These are phyloP conservation scores for Ascochyta rabiei DNA, from an alignment of 2,329 filamentous ascomycete genomes.

Conservation along the genomic window DNA sequence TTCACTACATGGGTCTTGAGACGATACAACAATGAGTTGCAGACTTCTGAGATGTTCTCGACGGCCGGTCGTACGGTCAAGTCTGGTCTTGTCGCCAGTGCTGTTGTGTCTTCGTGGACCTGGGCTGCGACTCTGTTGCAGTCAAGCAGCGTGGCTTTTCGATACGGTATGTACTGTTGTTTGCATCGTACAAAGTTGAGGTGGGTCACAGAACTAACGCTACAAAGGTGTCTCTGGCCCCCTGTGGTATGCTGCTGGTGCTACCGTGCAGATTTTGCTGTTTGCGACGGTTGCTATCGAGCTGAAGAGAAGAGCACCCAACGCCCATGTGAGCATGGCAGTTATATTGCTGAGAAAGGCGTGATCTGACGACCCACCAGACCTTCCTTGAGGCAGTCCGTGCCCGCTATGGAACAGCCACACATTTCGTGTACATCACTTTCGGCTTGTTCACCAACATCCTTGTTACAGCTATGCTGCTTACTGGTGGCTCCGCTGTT, in stretches of 20 bases:
- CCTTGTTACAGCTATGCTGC: slow-evolving; percentile 86
- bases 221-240: slow-evolving; percentile 36
- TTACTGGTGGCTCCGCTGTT: slow-evolving; percentile 82
- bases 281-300: slow-evolving; percentile 42
- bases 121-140: slow-evolving; percentile 41
- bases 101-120: slow-evolving; percentile 39
- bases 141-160: slow-evolving; percentile 40
- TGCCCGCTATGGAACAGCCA: slow-evolving; percentile 75
- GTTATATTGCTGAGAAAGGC: fast-evolving
- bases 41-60: slow-evolving; percentile 41
- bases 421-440: slow-evolving; percentile 79
- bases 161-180: slow-evolving; percentile 31
- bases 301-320: slow-evolving; percentile 41
- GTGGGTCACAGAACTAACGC: neutral
- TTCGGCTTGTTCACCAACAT: slow-evolving; percentile 84
- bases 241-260: slow-evolving; percentile 43
- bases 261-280: slow-evolving; percentile 41
- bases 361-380: slow-evolving; percentile 56
- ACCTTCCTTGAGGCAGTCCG: slow-evolving; percentile 82
- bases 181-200: no score
- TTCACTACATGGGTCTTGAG: slow-evolving; percentile 40
- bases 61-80: slow-evolving; percentile 42
- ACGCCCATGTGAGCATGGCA: slow-evolving; percentile 32
- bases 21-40: slow-evolving; percentile 39
- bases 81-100: slow-evolving; percentile 39